Evolutionary conservation across 2,329 filamentous ascomycete species (phyloP).

Genomic region (Colletotrichum tropicicola): DNA sequence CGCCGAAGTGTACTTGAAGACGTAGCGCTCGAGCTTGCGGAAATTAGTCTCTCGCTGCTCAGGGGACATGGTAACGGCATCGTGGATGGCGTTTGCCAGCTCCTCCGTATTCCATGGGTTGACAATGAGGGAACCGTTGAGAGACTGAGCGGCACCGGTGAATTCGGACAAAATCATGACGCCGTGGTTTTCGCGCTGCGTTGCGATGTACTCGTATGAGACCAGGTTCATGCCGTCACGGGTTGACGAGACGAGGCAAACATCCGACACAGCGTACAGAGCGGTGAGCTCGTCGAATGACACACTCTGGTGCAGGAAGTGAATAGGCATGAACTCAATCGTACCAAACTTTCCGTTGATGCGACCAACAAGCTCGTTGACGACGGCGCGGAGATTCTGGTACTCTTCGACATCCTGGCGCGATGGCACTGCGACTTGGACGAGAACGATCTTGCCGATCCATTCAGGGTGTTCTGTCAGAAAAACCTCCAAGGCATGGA

Average conservation of each 20-base stretch:
- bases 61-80: slow-evolving; percentile 95
- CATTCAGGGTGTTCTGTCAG: slow-evolving; percentile 96
- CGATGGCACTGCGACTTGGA: slow-evolving; percentile 95
- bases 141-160: slow-evolving; percentile 91
- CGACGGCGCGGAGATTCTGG: slow-evolving; percentile 92
- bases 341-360: slow-evolving; percentile 98
- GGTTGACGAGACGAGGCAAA: slow-evolving; percentile 93
- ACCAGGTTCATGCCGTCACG: slow-evolving; percentile 99
- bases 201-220: slow-evolving; percentile 97
- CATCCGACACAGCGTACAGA: slow-evolving; percentile 90
- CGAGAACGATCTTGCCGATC: slow-evolving; percentile 96
- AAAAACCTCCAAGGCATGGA: slow-evolving; percentile 96
- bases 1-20: slow-evolving; percentile 96
- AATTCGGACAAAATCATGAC: slow-evolving; percentile 97
- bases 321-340: slow-evolving; percentile 98
- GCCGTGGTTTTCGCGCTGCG: slow-evolving; percentile 88
- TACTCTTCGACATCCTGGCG: slow-evolving; percentile 98
- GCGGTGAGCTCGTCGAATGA: slow-evolving; percentile 94
- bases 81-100: slow-evolving; percentile 89
- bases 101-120: slow-evolving; percentile 99
- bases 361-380: slow-evolving; percentile 94
- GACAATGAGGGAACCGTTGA: slow-evolving; percentile 93
- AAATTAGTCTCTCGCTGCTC: slow-evolving; percentile 89
- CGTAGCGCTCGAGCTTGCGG: slow-evolving; percentile 91
- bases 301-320: slow-evolving; percentile 97